Conservation (phyloP, 371 early-diverging fungal species). For the Apophysomyces trapeziformis region DNA sequence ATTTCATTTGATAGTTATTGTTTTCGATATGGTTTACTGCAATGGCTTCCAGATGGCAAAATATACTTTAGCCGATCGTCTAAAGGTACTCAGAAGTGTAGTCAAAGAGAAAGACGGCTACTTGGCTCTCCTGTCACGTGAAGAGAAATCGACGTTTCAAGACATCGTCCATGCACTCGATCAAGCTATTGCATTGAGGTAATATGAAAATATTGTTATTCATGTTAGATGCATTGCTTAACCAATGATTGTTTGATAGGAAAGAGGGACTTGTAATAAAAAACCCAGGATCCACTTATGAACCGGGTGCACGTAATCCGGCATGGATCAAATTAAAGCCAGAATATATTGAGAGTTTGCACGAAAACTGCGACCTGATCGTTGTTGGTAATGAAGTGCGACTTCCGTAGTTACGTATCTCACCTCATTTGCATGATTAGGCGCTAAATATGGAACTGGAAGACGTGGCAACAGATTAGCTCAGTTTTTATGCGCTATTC, state of each 20-base stretch:
- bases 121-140: constrained; percentile 57
- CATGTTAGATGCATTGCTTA: no score
- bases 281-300: constrained; percentile 62
- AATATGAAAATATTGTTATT: neutral
- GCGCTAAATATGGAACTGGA: constrained; percentile 68
- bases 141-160: constrained; percentile 53
- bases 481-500: constrained; percentile 71
- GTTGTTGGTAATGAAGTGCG: constrained; percentile 59
- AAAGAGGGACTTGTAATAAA: constrained; percentile 75
- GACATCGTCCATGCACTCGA: constrained; percentile 67
- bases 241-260: constrained; percentile 15
- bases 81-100: constrained; percentile 50
- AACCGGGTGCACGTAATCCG: constrained; percentile 54
- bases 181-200: constrained; percentile 57
- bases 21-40: constrained; percentile 74
- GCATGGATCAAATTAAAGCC: constrained; percentile 85
- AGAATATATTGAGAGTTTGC: constrained; percentile 69
- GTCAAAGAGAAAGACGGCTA: constrained; percentile 52
- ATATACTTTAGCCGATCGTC: constrained; percentile 57
- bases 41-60: constrained; percentile 64
- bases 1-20: constrained; percentile 44
- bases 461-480: constrained; percentile 62
- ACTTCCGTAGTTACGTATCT: neutral
- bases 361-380: constrained; percentile 74
- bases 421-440: constrained; percentile 15